Evolutionary conservation across 805 yeast genomes (phyloP), one percentile per base, ranked within the genome.

Genomic region (Saccharomycopsis babjevae): DNA sequence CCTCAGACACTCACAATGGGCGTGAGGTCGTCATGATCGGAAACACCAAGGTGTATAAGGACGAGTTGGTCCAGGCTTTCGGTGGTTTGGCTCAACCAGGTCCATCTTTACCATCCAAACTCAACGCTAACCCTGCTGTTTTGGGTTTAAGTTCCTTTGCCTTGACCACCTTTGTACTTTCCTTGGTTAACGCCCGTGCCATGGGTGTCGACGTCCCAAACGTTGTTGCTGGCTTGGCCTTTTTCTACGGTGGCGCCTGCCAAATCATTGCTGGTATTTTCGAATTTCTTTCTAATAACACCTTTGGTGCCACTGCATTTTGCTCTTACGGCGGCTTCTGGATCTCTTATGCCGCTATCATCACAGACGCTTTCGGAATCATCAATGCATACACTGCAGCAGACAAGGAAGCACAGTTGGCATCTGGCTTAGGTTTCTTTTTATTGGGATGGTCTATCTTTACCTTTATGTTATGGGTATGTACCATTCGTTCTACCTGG

Each of bases 81-180:
- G 97, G 96, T 72, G 97, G 97, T 84, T 79, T 87, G 20, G 74
- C 88, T 70, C 84, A 84, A 66, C 89, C 94, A 28, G 93, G 89
- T 77, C 56, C 76, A 60, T 71, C 81, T 34, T 77, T 80, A n/a
- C 79, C 82, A 5, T 79, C 93, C 16, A 69, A 74, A 8, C 84
- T 85, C 67, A 78, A 78, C 65, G 89, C 82, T 55, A 84, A 83
- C 68, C 87, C 89, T 15, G 85, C 85, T 40, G 87, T 89, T 7
- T 71, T 84, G 50, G 89, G 89, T 10, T 69, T 85, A 57, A 73
- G 78, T 46, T 88, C 81, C 0, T 84, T 84, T 68, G 85, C 88
- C 1, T 67, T 83, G 62, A 82, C 88, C 3, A 83, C 88, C 3
- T 83, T 84, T 70, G 81, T 82, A 2, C 70, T 83, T 40, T 81